These are phyloP conservation scores for Corallochytrium limacisporum DNA, from an alignment of 78 protist species.

Conservation along the genomic window DNA sequence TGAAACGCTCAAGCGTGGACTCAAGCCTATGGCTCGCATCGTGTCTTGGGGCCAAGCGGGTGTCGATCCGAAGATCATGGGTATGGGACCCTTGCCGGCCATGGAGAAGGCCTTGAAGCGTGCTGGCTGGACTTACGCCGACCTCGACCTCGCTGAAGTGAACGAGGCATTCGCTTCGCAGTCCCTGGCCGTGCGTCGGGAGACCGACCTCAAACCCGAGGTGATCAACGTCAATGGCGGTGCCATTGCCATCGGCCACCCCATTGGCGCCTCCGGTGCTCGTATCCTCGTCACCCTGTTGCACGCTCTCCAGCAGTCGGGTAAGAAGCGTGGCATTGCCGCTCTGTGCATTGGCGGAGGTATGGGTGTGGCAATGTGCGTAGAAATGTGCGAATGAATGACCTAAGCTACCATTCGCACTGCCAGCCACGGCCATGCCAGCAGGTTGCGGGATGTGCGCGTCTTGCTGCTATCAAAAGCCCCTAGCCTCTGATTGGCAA, in stretches of 20 bases:
- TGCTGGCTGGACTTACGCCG: conserved; percentile 9
- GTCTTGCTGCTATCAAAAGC: too few relatives aligned
- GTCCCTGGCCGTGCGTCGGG: conserved; percentile 8
- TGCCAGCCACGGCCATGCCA: too few relatives aligned
- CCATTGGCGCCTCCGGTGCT: conserved; percentile 47
- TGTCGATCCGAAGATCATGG: conserved; percentile 20
- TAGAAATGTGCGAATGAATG: neutral
- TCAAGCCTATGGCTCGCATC: conserved; percentile 53
- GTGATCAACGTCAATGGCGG: conserved; percentile 59
- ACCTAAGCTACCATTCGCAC: too few relatives aligned
- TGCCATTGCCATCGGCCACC: conserved; percentile 72
- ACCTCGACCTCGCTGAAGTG: conserved; percentile 40
- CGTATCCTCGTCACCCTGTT: conserved; percentile 38
- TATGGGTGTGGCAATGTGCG: conserved; percentile 4
- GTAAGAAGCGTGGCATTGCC: neutral
- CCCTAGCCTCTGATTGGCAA: too few relatives aligned
- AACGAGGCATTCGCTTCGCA: conserved; percentile 75
- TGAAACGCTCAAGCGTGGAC: conserved; percentile 31
- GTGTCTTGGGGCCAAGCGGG: conserved; percentile 60
- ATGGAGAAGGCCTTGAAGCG: neutral
- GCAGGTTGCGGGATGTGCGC: too few relatives aligned
- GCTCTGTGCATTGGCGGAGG: conserved; percentile 9
- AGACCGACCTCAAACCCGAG: neutral
- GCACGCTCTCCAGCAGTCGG: conserved; percentile 3
- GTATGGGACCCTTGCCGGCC: conserved; percentile 46